A percentile compares a stretch with the other conserved stretches of the same genome.
Conservation (phyloP, 2,329 filamentous ascomycete species). For the Leptoxyphium fumago region DNA sequence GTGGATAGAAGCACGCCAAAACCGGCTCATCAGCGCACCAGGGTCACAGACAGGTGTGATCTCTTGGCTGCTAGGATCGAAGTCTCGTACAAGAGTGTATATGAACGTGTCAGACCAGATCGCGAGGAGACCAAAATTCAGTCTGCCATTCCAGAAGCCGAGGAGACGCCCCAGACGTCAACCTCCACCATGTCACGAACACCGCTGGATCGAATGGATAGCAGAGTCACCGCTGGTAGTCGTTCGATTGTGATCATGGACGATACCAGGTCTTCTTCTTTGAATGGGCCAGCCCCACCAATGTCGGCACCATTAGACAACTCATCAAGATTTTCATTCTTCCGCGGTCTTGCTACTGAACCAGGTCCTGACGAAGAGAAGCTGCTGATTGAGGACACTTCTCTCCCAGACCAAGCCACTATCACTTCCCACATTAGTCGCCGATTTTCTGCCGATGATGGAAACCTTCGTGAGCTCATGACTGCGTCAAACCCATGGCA, state of each 20-base stretch:
- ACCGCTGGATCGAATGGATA: slow-evolving; percentile 22
- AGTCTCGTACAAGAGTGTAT: slow-evolving; percentile 13
- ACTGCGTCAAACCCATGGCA: slow-evolving; percentile 10
- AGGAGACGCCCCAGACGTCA: background rate
- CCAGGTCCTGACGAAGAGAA: slow-evolving; percentile 1
- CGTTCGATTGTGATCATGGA: slow-evolving; percentile 84
- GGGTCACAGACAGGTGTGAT: slow-evolving; percentile 33
- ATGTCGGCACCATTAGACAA: slow-evolving; percentile 6
- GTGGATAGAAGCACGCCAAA: slow-evolving; percentile 4
- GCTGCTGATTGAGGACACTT: background rate
- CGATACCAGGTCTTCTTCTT: slow-evolving; percentile 33
- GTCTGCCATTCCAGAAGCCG: background rate
- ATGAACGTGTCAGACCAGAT: slow-evolving; percentile 5
- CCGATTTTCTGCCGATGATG: background rate
- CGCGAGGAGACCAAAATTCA: background rate
- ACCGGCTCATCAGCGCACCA: slow-evolving; percentile 13
- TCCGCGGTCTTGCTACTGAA: slow-evolving; percentile 7
- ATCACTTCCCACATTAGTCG: background rate
- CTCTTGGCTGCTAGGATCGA: slow-evolving; percentile 44
- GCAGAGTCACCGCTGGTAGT: slow-evolving; percentile 61
- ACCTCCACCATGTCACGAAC: background rate
- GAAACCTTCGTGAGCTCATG: slow-evolving; percentile 13
- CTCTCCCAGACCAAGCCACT: background rate
- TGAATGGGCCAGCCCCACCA: background rate
- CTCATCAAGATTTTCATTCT: slow-evolving; percentile 9